Evolutionary conservation across 805 yeast genomes (phyloP), one percentile per base, ranked within the genome.

Genomic region (Ogataea methylovora): DNA sequence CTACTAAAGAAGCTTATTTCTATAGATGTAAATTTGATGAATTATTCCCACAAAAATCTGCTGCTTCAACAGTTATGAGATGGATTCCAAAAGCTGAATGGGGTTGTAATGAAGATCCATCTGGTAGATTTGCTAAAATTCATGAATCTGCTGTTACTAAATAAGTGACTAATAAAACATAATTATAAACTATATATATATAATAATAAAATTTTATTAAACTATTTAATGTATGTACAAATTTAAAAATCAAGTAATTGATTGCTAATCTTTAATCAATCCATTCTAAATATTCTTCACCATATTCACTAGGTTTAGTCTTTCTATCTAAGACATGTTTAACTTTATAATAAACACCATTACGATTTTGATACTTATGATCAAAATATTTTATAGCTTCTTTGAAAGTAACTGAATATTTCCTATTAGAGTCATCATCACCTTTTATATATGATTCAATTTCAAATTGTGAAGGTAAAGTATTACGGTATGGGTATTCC

Each of bases 31-130:
- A 87, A 73, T 92, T 92, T 53, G 98, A 92, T 64, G 94, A 84
- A 53, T 65, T 85, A 51, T 92, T 87, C 83, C 84, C 88, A 41
- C 79, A 80, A 51, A 71, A 78, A 63, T 92, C 96, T 46, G 98
- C 94, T 45, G 97, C 95, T 39, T 67, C 78, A 27, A 92, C 98
- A 14, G 99, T 92, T 40, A 87, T 85, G 97, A 83, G 98, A 74
- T 92, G 99, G 99, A 67, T 92, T 64, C 99, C 99, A 60, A 92
- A 92, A 74, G 97, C 97, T 43, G 98, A 92, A 63, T 92, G 99
- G 99, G 99, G 99, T 48, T 92, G 98, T 68, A 87, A 88, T 55
- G 95, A 81, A 52, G 99, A 92, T 65, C 99, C 99, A 35, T 84
- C 95, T 37, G 99, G 99, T 46, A 84, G 99, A 69, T 90, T 71